These are phyloP conservation scores for Magnolia officinalis DNA, from an alignment of 164 flowering plant genomes.

Conservation along the genomic window DNA sequence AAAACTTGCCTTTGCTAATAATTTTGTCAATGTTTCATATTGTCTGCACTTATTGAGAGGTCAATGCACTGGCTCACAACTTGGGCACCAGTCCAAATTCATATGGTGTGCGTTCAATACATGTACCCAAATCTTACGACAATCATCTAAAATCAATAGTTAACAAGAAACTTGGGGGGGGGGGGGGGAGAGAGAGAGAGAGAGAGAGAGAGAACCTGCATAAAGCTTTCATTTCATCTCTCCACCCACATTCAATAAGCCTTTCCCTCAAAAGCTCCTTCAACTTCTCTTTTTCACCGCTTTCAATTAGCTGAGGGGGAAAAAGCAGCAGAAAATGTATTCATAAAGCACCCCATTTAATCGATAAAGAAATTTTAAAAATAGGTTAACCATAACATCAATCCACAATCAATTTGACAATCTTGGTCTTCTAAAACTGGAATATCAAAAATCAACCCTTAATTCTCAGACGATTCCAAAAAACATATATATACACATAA, in stretches of 20 bases:
- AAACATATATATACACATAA: too few relatives aligned
- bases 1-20: too few relatives aligned
- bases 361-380: background rate
- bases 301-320: conserved; percentile 60
- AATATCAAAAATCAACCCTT: background rate
- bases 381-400: background rate
- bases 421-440: background rate
- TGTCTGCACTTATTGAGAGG: too few relatives aligned
- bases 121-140: background rate
- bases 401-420: background rate
- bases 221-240: conserved; percentile 81
- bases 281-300: conserved; percentile 85
- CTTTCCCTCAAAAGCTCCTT: conserved; percentile 91
- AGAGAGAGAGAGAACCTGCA: conserved; percentile 58
- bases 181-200: background rate
- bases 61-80: too few relatives aligned
- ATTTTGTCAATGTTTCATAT: too few relatives aligned
- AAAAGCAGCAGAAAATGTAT: background rate
- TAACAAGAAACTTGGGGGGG: too few relatives aligned
- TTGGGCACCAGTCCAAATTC: too few relatives aligned
- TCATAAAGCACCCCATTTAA: background rate
- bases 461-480: background rate
- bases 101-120: too few relatives aligned
- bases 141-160: background rate
- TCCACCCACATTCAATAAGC: conserved; percentile 95